Evolutionary conservation across 768 basidiomycete genomes (phyloP).

Genomic region (Saitozyma podzolica): DNA sequence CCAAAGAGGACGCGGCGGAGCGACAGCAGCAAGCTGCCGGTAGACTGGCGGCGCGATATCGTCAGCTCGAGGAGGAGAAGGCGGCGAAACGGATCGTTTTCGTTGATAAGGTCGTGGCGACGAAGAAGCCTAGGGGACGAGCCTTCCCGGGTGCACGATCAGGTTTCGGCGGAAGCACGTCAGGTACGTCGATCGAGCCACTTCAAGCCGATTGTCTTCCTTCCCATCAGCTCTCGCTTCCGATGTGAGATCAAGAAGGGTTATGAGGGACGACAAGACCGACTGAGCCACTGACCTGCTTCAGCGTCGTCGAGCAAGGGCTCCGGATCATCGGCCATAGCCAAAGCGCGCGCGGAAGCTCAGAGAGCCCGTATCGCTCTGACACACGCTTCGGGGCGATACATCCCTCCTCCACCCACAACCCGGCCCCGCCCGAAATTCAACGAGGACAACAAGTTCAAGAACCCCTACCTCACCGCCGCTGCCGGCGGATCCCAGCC

Average conservation of each 20-base stretch:
- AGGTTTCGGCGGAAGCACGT: too few relatives aligned
- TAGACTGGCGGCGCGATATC: slow-evolving; percentile 32
- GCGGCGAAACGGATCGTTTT: slow-evolving; percentile 35
- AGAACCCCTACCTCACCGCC: not conserved
- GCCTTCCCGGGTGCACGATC: too few relatives aligned
- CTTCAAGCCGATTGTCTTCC: too few relatives aligned
- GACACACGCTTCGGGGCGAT: slow-evolving; percentile 39
- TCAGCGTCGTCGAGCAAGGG: not conserved
- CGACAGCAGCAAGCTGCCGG: slow-evolving; percentile 24
- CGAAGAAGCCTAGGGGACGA: slow-evolving; percentile 15
- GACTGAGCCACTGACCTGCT: too few relatives aligned
- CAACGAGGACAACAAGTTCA: not conserved
- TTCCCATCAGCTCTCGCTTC: not conserved
- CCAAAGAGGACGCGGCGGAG: slow-evolving; percentile 32
- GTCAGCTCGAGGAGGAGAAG: slow-evolving; percentile 34
- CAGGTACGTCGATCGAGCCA: too few relatives aligned
- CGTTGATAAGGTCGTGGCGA: slow-evolving; percentile 23
- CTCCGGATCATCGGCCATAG: slow-evolving; percentile 8
- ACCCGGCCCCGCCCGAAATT: not conserved
- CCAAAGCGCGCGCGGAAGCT: slow-evolving; percentile 35
- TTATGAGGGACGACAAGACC: too few relatives aligned
- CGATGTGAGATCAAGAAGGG: too few relatives aligned
- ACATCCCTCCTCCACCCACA: slow-evolving; percentile 25
- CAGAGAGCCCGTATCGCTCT: slow-evolving; percentile 37
- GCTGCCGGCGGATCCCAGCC: not conserved